Base-by-base conservation (phyloP, 352 stramenopile genomes). In the Thalassiosira hispida region DNA sequence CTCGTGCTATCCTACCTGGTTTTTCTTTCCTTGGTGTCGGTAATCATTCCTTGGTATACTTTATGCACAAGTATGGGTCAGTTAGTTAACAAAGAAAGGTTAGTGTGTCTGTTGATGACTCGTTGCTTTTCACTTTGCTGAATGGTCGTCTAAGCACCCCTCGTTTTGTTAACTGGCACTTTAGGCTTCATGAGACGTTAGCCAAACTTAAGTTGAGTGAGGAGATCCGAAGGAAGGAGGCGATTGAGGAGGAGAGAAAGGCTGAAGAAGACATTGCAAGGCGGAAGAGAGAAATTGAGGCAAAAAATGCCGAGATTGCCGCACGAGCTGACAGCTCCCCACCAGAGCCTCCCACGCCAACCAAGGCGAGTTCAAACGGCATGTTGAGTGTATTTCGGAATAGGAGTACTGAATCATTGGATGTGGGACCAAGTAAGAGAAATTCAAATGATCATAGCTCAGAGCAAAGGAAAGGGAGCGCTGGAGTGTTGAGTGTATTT, bases 31-130 rank as follows among this genome's bases (percentile, higher is more conserved):
- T 27, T 85, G 14, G 40, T 81, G 35, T 62, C 57, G 25, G 63
- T 62, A 44, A 81, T 78, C 42, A 64, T 85, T 42, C 77, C 77
- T 51, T 85, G 77, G 77, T 85, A 79, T 68, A 85, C 77, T 46
- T 42, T 85, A n/a, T 81, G 71, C 42, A 85, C 77, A 12, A 81
- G 71, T 31, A 73, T 85, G 49, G 77, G 77, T 9, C 70, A 85
- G 23, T 33, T 85, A 46, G 72, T 85, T n/a, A 81, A 85, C 18
- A 73, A 75, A 59, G 71, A 85, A 40, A 64, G 64, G 73, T 82
- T 27, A 53, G 60, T 25, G 20, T 46, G 14, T 40, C 25, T 14
- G 12, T 76, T 44, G 22, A 11, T 31, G n/a, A 14, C 22, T 5
- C 56, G 23, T 31, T 61, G 18, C 22, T 47, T 52, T 20, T 61